These are phyloP conservation scores for Sporisorium sorghi DNA, from an alignment of 1,284 basidiomycete species.

Conservation along the genomic window DNA sequence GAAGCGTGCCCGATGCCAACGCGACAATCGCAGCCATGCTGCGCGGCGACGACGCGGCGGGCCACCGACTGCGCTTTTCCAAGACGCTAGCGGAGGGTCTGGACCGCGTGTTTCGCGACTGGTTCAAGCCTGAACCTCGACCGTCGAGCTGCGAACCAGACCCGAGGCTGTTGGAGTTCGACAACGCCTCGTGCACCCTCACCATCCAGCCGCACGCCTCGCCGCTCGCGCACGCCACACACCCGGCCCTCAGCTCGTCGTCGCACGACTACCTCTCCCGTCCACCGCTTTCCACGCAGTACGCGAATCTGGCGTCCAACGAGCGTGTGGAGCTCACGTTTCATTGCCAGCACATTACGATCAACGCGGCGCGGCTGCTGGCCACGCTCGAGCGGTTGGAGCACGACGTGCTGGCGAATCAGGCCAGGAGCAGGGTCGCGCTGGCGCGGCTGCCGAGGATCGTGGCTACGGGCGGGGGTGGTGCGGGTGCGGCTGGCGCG, in stretches of 20 bases:
- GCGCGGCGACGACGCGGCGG: conserved; percentile 20
- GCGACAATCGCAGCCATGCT: conserved; percentile 25
- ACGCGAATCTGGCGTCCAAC: conserved; percentile 22
- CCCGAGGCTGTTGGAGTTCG: conserved; percentile 43
- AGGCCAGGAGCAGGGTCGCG: conserved; percentile 17
- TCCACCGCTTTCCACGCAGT: conserved; percentile 34
- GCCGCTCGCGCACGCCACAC: conserved; percentile 13
- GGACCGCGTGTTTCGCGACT: conserved; percentile 57
- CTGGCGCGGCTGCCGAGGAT: conserved; percentile 20
- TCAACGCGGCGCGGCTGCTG: conserved; percentile 50
- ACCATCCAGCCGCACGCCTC: conserved; percentile 55
- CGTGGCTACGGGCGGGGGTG: conserved; percentile 6
- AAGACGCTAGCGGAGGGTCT: conserved; percentile 55
- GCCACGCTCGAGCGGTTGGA: conserved; percentile 48
- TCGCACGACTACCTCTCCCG: conserved; percentile 54
- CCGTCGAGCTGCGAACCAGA: conserved; percentile 10
- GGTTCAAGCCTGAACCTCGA: conserved; percentile 38
- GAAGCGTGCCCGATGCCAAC: conserved; percentile 20
- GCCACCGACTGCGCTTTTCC: conserved; percentile 44
- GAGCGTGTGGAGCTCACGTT: conserved; percentile 53
- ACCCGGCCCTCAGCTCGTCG: conserved; percentile 42
- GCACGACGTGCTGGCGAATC: conserved; percentile 37
- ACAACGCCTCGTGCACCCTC: conserved; percentile 47
- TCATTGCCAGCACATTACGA: conserved; percentile 42
- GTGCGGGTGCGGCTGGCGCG: not conserved